phyloP scores from a whole-genome alignment of 148 eudicot genomes.

The Euryodendron excelsum region DNA sequence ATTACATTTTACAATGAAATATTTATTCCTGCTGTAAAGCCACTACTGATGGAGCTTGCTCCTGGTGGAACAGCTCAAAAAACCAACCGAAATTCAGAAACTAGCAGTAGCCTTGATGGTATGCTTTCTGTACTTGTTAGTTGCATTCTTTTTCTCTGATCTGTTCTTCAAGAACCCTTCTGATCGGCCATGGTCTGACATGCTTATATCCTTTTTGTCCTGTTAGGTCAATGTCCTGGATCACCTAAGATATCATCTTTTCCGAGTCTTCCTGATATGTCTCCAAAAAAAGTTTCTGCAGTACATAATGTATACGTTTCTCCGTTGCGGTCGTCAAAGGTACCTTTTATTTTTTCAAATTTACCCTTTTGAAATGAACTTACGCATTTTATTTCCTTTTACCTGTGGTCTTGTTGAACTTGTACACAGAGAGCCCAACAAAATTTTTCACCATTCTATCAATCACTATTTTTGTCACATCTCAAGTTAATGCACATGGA shows the following conservation, averaged over 20 bases:
- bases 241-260: slow-evolving; percentile 81
- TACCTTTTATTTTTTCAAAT: slow-evolving; percentile 25
- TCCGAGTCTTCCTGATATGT: slow-evolving; percentile 96
- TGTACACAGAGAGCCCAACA: neutral
- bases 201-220: slow-evolving; percentile 13
- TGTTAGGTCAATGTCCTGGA: slow-evolving; percentile 68
- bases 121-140: slow-evolving; percentile 13
- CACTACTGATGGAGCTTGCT: slow-evolving; percentile 79
- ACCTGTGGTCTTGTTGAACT: neutral
- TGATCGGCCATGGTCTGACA: neutral
- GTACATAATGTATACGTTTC: slow-evolving; percentile 89
- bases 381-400: neutral
- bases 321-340: slow-evolving; percentile 95
- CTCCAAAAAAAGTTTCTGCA: slow-evolving; percentile 90
- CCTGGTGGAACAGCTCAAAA: slow-evolving; percentile 43
- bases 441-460: neutral
- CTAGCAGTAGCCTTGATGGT: slow-evolving; percentile 52
- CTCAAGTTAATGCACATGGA: neutral
- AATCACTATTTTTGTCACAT: neutral
- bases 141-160: neutral
- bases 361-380: neutral
- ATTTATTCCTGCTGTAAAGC: slow-evolving; percentile 84
- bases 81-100: slow-evolving; percentile 42
- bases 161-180: neutral
- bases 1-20: slow-evolving; percentile 91